Percentiles rank a stretch among this genome's conserved stretches.
phyloP scores from a whole-genome alignment of 495 filamentous ascomycete species.

The Penicillium nucicola region DNA sequence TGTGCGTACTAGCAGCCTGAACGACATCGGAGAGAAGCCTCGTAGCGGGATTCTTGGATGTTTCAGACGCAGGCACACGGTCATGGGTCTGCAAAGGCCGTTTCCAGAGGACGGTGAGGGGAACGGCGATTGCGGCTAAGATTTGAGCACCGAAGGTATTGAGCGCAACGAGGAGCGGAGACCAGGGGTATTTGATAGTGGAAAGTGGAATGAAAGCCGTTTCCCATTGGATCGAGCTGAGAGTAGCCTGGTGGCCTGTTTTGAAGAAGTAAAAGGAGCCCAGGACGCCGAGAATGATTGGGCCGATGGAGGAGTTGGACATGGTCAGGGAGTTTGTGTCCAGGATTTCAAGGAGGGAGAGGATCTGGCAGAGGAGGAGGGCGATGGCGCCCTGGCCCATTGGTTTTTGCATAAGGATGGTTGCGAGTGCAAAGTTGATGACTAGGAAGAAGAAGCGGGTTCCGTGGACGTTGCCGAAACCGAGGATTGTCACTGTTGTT shows the following conservation, averaged over 20 bases:
- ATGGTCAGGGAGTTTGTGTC: conserved; percentile 66
- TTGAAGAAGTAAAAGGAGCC: conserved; percentile 96
- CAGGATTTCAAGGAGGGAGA: conserved; percentile 83
- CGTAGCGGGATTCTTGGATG: conserved; percentile 41
- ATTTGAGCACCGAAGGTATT: conserved; percentile 92
- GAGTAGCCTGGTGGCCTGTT: conserved; percentile 90
- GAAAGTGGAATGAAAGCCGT: conserved; percentile 88
- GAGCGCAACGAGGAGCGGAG: conserved; percentile 72
- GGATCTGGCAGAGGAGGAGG: conserved; percentile 77
- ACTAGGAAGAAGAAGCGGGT: conserved; percentile 86
- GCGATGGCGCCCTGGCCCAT: conserved; percentile 86
- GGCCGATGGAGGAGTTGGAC: conserved; percentile 70
- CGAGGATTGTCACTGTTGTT: conserved; percentile 73
- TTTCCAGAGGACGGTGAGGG: conserved; percentile 86
- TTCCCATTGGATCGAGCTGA: conserved; percentile 93
- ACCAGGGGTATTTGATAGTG: conserved; percentile 84
- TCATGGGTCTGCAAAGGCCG: conserved; percentile 44
- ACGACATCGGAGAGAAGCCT: conserved; percentile 63
- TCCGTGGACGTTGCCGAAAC: conserved; percentile 89
- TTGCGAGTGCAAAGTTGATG: conserved; percentile 67
- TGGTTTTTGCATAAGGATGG: conserved; percentile 84
- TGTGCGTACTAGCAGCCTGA: conserved; percentile 65
- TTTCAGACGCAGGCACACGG: conserved; percentile 25
- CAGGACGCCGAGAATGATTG: conserved; percentile 77
- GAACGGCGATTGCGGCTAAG: conserved; percentile 71